These are phyloP conservation scores for Albifimbria verrucaria DNA, from an alignment of 2,329 filamentous ascomycete species.

Conservation along the genomic window DNA sequence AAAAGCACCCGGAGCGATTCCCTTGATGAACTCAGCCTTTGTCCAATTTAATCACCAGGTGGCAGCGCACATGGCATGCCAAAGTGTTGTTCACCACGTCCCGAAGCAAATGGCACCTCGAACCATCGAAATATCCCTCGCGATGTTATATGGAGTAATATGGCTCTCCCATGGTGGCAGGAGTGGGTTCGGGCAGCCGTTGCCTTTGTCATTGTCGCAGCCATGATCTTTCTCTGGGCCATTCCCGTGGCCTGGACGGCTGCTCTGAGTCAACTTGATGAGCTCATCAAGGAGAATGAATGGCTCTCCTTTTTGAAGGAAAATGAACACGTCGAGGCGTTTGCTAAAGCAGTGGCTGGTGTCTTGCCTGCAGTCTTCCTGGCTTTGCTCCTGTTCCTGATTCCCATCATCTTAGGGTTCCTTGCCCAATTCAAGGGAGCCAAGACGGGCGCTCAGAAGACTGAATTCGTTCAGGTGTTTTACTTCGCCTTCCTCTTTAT, in stretches of 20 bases:
- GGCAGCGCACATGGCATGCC: constrained; percentile 96
- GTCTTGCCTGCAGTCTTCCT: constrained; percentile 78
- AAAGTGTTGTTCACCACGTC: constrained; percentile 84
- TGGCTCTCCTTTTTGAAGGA: constrained; percentile 70
- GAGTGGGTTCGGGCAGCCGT: constrained; percentile 69
- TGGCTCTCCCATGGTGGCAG: constrained; percentile 94
- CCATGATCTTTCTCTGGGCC: constrained; percentile 84
- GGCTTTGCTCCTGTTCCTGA: constrained; percentile 71
- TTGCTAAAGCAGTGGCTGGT: constrained; percentile 70
- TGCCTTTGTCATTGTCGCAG: constrained; percentile 63
- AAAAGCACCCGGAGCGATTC: constrained; percentile 82
- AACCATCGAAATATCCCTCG: constrained; percentile 87
- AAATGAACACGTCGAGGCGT: constrained; percentile 57
- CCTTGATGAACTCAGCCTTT: constrained; percentile 93
- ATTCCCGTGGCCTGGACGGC: constrained; percentile 88
- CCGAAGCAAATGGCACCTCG: constrained; percentile 92
- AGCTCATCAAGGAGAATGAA: constrained; percentile 59
- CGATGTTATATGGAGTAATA: constrained; percentile 95
- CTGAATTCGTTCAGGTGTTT: constrained; percentile 83
- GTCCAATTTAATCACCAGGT: constrained; percentile 99
- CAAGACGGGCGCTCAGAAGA: constrained; percentile 75
- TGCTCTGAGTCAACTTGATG: constrained; percentile 72
- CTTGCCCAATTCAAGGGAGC: constrained; percentile 73
- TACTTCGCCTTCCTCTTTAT: constrained; percentile 95
- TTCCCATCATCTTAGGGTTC: constrained; percentile 75